Evolutionary conservation across 345 rosid genomes (phyloP).

Genomic region (Pistacia vera): DNA sequence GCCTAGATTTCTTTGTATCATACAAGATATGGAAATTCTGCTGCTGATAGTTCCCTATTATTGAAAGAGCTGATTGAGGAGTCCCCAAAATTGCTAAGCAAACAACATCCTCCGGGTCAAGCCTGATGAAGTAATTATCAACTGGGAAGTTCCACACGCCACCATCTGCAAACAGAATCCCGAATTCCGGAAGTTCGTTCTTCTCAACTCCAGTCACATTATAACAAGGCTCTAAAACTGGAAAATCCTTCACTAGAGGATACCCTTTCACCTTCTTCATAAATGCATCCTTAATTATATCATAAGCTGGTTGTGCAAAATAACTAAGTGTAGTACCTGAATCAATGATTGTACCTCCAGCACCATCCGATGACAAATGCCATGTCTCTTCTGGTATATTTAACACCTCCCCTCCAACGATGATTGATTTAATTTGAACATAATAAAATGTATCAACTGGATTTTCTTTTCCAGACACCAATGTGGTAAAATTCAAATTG

Average conservation of each 20-base stretch:
- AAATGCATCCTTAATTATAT: constrained; percentile 61
- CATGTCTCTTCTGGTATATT: constrained; percentile 74
- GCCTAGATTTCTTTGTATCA: constrained; percentile 74
- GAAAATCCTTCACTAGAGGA: constrained; percentile 50
- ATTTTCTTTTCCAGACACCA: constrained; percentile 59
- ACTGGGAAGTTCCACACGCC: constrained; percentile 90
- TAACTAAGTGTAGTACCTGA: constrained; percentile 77
- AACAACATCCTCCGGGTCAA: constrained; percentile 57
- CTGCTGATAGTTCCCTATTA: constrained; percentile 92
- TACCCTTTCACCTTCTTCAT: constrained; percentile 61
- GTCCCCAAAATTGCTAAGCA: constrained; percentile 90
- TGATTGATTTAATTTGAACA: constrained; percentile 65
- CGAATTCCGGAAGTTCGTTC: constrained; percentile 69
- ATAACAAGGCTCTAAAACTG: constrained; percentile 77
- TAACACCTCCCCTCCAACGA: constrained; percentile 64
- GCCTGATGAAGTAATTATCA: constrained; percentile 72
- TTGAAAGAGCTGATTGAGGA: constrained; percentile 72
- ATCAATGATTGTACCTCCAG: constrained; percentile 86
- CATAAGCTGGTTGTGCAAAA: constrained; percentile 70
- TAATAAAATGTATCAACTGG: constrained; percentile 74
- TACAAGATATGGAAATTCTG: constrained; percentile 80
- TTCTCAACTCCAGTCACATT: constrained; percentile 72
- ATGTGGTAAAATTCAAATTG: constrained; percentile 68
- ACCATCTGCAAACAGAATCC: constrained; percentile 68
- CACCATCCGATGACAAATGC: constrained; percentile 60